These are phyloP conservation scores for Colletotrichum sp. DNA, from an alignment of 2,329 filamentous ascomycete species.

Conservation along the genomic window DNA sequence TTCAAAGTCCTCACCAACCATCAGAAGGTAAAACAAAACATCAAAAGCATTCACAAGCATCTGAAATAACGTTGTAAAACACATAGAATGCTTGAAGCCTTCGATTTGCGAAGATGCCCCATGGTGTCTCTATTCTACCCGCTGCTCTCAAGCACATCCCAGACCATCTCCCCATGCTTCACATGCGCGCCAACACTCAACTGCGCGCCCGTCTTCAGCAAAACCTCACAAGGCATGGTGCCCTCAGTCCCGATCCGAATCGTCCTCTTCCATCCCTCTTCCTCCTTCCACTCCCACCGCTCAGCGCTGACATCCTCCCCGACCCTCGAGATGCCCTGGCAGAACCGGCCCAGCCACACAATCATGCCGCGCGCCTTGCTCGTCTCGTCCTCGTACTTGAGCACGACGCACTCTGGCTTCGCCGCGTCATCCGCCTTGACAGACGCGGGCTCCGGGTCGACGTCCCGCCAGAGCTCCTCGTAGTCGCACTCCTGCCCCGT, in stretches of 20 bases:
- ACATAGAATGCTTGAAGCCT: background rate
- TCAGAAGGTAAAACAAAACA: background rate
- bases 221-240: slow-evolving; percentile 37
- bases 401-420: slow-evolving; percentile 39
- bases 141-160: slow-evolving; percentile 38
- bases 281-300: slow-evolving; percentile 54
- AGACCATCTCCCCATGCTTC: slow-evolving; percentile 28
- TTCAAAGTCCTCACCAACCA: background rate
- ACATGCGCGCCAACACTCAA: slow-evolving; percentile 25
- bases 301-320: slow-evolving; percentile 52
- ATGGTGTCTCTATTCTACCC: too few species aligned
- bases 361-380: slow-evolving; percentile 51
- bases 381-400: slow-evolving; percentile 40
- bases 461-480: slow-evolving; percentile 70
- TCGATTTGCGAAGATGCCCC: background rate
- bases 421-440: slow-evolving; percentile 11
- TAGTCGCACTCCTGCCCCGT: slow-evolving; percentile 59
- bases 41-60: background rate
- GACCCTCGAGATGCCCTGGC: slow-evolving; percentile 60
- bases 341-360: slow-evolving; percentile 57
- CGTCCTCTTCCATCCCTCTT: slow-evolving; percentile 38
- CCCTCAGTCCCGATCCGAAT: slow-evolving; percentile 37
- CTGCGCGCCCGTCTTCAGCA: slow-evolving; percentile 20
- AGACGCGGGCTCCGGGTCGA: slow-evolving; percentile 29
- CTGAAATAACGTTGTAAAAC: background rate